phyloP scores from a whole-genome alignment of 1,284 basidiomycete genomes.

The Erythrobasidium hasegawianum region DNA sequence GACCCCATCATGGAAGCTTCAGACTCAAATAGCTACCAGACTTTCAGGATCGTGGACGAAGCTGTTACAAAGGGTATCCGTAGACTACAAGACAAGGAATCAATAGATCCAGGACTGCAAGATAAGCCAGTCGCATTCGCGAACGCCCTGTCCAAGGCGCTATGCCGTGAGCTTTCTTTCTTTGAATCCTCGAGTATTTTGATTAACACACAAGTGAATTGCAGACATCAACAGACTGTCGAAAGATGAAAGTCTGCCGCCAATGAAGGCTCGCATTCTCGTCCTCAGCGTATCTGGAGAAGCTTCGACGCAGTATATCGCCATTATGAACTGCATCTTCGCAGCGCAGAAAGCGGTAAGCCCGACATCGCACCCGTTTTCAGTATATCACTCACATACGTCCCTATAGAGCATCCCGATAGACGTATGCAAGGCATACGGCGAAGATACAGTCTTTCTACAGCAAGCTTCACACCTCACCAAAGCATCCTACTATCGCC shows the following conservation, averaged over 20 bases:
- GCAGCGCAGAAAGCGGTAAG: conserved; percentile 91
- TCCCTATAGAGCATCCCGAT: conserved; percentile 88
- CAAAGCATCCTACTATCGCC: conserved; percentile 83
- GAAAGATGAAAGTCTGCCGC: conserved; percentile 51
- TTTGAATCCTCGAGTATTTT: too few species aligned
- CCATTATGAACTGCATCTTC: conserved; percentile 99
- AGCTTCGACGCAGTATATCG: conserved; percentile 81
- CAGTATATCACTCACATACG: too few species aligned
- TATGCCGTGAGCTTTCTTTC: conserved; percentile 67
- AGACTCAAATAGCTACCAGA: conserved; percentile 75
- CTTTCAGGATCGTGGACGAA: conserved; percentile 61
- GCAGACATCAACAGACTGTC: conserved; percentile 76
- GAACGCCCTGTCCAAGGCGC: conserved; percentile 76
- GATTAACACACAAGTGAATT: too few species aligned
- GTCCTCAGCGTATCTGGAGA: conserved; percentile 89
- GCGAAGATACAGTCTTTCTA: conserved; percentile 86
- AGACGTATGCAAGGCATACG: conserved; percentile 89
- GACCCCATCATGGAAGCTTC: conserved; percentile 43
- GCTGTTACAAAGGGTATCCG: conserved; percentile 66
- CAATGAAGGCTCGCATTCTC: conserved; percentile 67
- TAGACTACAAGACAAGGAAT: conserved; percentile 57
- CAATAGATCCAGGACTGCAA: conserved; percentile 58
- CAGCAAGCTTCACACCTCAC: conserved; percentile 97
- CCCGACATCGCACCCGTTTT: too few species aligned
- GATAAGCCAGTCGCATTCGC: conserved; percentile 64